Conservation (phyloP, 2,329 filamentous ascomycete genomes). For the Pyrenophora teres region DNA sequence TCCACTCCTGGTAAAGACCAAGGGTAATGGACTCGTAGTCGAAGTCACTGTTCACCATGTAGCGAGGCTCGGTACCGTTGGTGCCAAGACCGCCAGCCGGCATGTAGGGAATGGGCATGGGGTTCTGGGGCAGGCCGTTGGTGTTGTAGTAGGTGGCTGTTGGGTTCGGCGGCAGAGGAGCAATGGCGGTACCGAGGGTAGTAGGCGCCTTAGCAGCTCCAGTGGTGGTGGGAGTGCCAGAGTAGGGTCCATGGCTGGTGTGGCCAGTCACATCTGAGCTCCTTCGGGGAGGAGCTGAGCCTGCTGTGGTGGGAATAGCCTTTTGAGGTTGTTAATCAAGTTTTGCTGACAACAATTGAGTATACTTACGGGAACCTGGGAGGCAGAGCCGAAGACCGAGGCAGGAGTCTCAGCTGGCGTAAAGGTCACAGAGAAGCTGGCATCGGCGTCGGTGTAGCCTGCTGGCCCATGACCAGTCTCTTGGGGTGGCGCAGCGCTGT, state of each 20-base stretch:
- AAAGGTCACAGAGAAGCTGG: constrained; percentile 47
- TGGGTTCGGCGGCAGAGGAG: constrained; percentile 61
- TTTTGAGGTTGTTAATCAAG: constrained; percentile 6
- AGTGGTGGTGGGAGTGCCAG: constrained; percentile 68
- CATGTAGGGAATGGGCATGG: constrained; percentile 71
- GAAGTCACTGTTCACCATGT: constrained; percentile 79
- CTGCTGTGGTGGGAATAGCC: constrained; percentile 31
- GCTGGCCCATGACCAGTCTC: constrained; percentile 41
- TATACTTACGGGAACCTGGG: constrained; percentile 48
- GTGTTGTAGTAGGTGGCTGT: constrained; percentile 72
- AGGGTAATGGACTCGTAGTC: constrained; percentile 79
- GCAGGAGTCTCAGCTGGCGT: constrained; percentile 43
- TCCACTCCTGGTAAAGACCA: constrained; percentile 81
- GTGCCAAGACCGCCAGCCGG: constrained; percentile 74
- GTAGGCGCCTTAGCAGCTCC: constrained; percentile 66
- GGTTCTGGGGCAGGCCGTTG: constrained; percentile 69
- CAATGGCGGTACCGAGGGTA: constrained; percentile 62
- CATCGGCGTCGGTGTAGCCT: constrained; percentile 54
- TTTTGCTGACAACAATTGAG: background rate
- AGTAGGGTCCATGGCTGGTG: constrained; percentile 71
- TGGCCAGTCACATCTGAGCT: constrained; percentile 60
- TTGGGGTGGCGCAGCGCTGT: constrained; percentile 3
- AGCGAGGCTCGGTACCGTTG: constrained; percentile 76
- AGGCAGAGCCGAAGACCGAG: constrained; percentile 52
- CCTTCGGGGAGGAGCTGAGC: constrained; percentile 51